Evolutionary conservation across 2,329 filamentous ascomycete species (phyloP).

Genomic region (Cladophialophora exuberans): DNA sequence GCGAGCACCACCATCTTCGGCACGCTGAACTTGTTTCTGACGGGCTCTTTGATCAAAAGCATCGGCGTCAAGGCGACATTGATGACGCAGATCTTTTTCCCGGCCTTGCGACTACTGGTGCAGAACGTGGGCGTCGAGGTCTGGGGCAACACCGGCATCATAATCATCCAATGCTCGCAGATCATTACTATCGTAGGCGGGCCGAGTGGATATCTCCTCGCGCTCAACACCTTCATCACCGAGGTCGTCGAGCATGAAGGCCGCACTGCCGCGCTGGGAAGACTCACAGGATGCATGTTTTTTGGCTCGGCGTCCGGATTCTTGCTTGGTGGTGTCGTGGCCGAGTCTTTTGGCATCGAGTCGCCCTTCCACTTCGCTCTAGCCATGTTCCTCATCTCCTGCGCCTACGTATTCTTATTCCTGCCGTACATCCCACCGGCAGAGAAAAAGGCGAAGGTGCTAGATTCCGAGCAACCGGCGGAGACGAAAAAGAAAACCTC

Average conservation of each 20-base stretch:
- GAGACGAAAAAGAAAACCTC: conserved; percentile 36
- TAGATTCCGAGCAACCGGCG: too few species aligned
- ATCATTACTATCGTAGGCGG: conserved; percentile 70
- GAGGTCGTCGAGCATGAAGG: conserved; percentile 64
- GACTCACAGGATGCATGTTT: conserved; percentile 68
- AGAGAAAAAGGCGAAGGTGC: background rate
- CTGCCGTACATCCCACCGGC: conserved; percentile 55
- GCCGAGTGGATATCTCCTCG: conserved; percentile 69
- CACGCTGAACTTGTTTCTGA: conserved; percentile 68
- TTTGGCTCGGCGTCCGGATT: conserved; percentile 68
- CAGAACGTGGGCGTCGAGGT: conserved; percentile 68
- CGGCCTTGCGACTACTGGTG: conserved; percentile 64
- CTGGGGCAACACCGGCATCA: conserved; percentile 65
- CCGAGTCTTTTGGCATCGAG: conserved; percentile 64
- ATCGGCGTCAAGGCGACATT: conserved; percentile 67
- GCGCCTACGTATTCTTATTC: conserved; percentile 45
- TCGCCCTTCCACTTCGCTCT: conserved; percentile 69
- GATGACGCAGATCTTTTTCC: conserved; percentile 65
- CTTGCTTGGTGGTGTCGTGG: conserved; percentile 66
- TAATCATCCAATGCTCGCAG: conserved; percentile 69
- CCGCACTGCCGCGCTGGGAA: conserved; percentile 67
- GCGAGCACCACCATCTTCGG: conserved; percentile 71
- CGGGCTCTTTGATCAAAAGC: conserved; percentile 68
- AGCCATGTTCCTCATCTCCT: conserved; percentile 54
- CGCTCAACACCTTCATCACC: conserved; percentile 69